These are phyloP conservation scores for Datura wrightii DNA, from an alignment of 257 asterid genomes.

Conservation along the genomic window DNA sequence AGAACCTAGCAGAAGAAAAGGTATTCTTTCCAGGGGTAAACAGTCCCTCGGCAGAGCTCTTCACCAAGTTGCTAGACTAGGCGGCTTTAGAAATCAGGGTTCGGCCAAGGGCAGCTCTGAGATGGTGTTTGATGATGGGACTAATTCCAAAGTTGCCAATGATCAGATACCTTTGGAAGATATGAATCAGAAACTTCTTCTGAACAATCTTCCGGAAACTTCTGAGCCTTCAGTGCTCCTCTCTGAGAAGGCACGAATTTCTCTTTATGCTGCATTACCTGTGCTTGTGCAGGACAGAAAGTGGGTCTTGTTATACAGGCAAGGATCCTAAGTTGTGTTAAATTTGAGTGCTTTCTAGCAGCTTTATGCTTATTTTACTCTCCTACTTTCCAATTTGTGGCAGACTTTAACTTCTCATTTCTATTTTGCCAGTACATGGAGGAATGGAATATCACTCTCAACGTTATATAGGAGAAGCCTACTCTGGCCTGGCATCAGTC, in stretches of 20 bases:
- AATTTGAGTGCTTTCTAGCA: constrained; percentile 23
- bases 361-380: constrained; percentile 21
- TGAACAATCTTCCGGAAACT: constrained; percentile 63
- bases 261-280: constrained; percentile 73
- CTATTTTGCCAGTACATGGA: constrained; percentile 76
- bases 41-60: constrained; percentile 72
- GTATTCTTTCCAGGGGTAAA: constrained; percentile 76
- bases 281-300: constrained; percentile 82
- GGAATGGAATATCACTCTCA: constrained; percentile 92
- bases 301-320: constrained; percentile 94
- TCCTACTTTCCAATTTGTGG: constrained; percentile 21
- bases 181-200: constrained; percentile 44
- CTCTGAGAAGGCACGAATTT: constrained; percentile 67
- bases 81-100: constrained; percentile 67
- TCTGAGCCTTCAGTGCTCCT: constrained; percentile 92
- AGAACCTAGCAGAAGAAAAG: constrained; percentile 67
- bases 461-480: constrained; percentile 90
- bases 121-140: constrained; percentile 47
- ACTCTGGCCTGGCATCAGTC: constrained; percentile 90
- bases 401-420: constrained; percentile 13
- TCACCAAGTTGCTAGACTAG: constrained; percentile 67
- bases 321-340: constrained; percentile 8
- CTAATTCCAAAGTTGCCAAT: constrained; percentile 41
- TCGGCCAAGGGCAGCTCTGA: constrained; percentile 56
- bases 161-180: constrained; percentile 60